phyloP scores from a whole-genome alignment of 306 rosid species.

The Corylus heterophylla region DNA sequence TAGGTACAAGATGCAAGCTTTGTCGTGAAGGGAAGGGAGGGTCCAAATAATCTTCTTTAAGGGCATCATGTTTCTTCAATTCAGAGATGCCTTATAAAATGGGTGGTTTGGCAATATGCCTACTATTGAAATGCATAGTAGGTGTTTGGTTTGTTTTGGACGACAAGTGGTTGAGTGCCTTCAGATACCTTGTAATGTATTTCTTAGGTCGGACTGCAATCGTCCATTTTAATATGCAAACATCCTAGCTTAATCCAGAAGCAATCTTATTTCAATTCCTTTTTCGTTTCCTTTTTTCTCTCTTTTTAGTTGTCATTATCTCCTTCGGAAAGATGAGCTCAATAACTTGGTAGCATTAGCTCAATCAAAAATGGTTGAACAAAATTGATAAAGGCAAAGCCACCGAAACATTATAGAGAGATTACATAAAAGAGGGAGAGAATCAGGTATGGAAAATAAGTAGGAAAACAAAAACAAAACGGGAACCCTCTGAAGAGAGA shows the following conservation, averaged over 20 bases:
- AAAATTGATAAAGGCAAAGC: slow-evolving; percentile 6
- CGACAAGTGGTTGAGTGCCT: neutral
- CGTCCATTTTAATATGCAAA: no score
- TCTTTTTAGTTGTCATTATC: neutral
- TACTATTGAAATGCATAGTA: neutral
- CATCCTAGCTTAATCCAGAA: no score
- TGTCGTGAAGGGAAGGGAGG: no score
- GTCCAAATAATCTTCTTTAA: neutral
- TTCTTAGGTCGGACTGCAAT: neutral
- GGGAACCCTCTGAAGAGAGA: slow-evolving; percentile 18
- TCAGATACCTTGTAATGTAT: no score
- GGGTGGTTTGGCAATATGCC: neutral
- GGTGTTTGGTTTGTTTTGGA: neutral
- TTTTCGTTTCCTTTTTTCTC: no score
- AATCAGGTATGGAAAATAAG: slow-evolving; percentile 2
- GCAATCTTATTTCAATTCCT: no score
- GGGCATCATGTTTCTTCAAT: neutral
- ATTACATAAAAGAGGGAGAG: neutral
- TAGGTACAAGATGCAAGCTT: neutral
- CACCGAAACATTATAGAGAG: neutral
- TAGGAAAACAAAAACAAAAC: neutral
- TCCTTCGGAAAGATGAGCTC: neutral
- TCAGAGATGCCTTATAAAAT: neutral
- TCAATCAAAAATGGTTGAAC: neutral
- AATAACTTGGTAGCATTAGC: neutral